Evolutionary conservation across 208 protist species (phyloP), one percentile per base, ranked within the genome.

Genomic region (Blechomonas ayalai): DNA sequence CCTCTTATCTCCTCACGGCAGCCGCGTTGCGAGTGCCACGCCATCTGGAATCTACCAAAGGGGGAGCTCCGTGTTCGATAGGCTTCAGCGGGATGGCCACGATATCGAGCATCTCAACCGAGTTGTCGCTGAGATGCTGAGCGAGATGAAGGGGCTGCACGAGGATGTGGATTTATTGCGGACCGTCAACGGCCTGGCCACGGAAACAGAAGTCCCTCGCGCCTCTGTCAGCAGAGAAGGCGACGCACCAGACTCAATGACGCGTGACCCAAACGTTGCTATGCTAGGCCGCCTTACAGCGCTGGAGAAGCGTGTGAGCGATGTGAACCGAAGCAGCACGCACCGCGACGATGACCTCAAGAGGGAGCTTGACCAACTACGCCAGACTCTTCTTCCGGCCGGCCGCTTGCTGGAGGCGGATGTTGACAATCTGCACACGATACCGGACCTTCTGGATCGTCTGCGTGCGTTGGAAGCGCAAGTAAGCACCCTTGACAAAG

Each of bases 101-200:
- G 79, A 87, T 50, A 92, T 92, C 52, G 75, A 66, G 6, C 72
- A 88, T 52, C 61, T 92, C 41, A 92, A 92, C 66, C 83, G 83
- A 35, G 74, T 92, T n/a, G 83, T 92, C 43, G 83, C 83, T n/a
- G 83, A 92, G 58, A 92, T 89, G 26, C 53, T 92, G 24, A 74
- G 52, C 1, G 73, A 89, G 57, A 87, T 92, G 76, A 81, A 81
- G 67, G 62, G 23, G 6, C 56, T 92, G 23, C 79, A 92, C 47
- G 61, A 59, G 3, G 77, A 89, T 38, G 59, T 92, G 1, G 76
- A 89, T 36, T 37, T 72, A 2, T 70, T 92, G 38, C 73, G 66
- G 13, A 79, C 68, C 2, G 8, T 39, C 4, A 5, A 8, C 23
- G 20, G 29, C 7, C 18, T 7, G 31, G 4, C 1, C 26, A 8